These are phyloP conservation scores for Dendrobium nobile DNA, from an alignment of 106 monocot genomes.

Conservation along the genomic window DNA sequence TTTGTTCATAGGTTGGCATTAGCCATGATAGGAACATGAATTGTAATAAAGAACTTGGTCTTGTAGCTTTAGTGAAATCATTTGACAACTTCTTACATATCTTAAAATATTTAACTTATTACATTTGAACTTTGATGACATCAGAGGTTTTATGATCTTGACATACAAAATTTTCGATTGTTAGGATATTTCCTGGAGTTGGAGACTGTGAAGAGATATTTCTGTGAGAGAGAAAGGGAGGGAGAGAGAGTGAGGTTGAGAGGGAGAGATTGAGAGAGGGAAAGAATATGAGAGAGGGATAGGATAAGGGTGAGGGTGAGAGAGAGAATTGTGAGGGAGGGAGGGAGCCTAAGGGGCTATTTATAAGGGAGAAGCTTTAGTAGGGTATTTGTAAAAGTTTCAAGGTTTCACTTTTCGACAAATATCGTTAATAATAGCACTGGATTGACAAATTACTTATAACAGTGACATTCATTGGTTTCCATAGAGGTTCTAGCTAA, in stretches of 20 bases:
- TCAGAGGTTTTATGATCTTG: not conserved
- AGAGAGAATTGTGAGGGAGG: too few species aligned
- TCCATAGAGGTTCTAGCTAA: too few species aligned
- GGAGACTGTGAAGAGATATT: not conserved
- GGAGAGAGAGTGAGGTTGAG: not conserved
- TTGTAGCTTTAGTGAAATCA: not conserved
- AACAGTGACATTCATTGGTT: too few species aligned
- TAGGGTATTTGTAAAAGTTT: too few species aligned
- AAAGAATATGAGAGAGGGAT: not conserved
- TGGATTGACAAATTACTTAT: too few species aligned
- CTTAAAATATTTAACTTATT: not conserved
- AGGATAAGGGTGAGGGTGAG: not conserved
- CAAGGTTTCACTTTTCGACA: too few species aligned
- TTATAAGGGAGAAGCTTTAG: too few species aligned
- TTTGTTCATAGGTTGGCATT: not conserved
- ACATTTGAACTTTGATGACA: not conserved
- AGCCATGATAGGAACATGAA: not conserved
- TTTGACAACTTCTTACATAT: not conserved
- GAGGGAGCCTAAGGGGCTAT: too few species aligned
- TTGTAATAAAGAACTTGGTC: not conserved
- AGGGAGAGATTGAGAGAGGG: not conserved
- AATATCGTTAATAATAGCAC: too few species aligned
- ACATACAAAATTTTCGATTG: not conserved
- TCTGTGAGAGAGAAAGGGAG: not conserved
- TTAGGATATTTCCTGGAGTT: not conserved